A percentile compares a stretch with the other conserved stretches of the same genome.
phyloP scores from a whole-genome alignment of 2,329 filamentous ascomycete genomes.

The Phialophora tarda region DNA sequence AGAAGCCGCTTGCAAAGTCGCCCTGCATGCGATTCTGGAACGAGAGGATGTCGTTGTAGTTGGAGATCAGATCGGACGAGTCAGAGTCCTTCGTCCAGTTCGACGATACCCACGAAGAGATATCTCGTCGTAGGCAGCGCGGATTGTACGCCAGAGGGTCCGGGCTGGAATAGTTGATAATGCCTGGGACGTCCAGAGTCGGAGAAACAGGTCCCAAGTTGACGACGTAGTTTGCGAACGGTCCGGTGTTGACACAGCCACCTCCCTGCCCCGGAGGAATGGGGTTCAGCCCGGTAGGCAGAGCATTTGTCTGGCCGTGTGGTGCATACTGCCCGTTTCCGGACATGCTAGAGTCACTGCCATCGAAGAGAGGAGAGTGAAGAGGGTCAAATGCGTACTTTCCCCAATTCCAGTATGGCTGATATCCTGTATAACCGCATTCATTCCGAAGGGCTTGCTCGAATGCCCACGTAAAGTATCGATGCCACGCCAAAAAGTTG shows the following conservation, averaged over 20 bases:
- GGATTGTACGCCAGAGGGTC: constrained; percentile 35
- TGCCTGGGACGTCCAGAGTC: constrained; percentile 27
- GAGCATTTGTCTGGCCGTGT: constrained; percentile 26
- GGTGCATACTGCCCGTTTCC: constrained; percentile 39
- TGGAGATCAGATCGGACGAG: constrained; percentile 26
- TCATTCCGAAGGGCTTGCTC: constrained; percentile 52
- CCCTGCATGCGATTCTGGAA: constrained; percentile 35
- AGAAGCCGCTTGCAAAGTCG: constrained; percentile 30
- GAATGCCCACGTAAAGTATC: constrained; percentile 50
- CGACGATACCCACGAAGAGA: constrained; percentile 35
- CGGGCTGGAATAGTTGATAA: constrained; percentile 32
- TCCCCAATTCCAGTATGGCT: constrained; percentile 51
- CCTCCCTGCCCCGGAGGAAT: constrained; percentile 38
- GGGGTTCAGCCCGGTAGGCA: constrained; percentile 26
- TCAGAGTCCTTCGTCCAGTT: constrained; percentile 37
- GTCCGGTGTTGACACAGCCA: constrained; percentile 39
- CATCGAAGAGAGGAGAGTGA: constrained; percentile 46
- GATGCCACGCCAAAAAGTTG: constrained; percentile 52
- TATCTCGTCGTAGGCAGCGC: constrained; percentile 34
- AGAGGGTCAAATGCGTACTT: constrained; percentile 43
- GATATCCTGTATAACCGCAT: constrained; percentile 52
- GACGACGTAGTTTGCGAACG: constrained; percentile 45
- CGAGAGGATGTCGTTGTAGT: constrained; percentile 30
- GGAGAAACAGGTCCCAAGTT: constrained; percentile 43
- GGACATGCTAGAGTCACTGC: constrained; percentile 46